Conservation (phyloP, 768 basidiomycete species). For the Fistulinella prunicolor region DNA sequence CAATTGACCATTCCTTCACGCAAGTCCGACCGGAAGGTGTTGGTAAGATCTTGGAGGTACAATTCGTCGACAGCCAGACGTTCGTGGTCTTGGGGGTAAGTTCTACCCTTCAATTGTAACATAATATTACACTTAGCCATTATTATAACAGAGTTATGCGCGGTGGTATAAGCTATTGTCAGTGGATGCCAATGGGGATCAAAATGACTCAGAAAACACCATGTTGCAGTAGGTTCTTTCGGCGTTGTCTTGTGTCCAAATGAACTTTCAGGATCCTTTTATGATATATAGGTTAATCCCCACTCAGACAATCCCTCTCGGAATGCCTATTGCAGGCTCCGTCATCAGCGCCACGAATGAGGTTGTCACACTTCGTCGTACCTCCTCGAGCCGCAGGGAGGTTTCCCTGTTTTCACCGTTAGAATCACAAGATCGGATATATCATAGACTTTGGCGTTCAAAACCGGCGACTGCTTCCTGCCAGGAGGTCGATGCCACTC, state of each 20-base stretch:
- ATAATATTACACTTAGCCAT: constrained; percentile 4
- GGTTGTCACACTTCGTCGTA: constrained; percentile 18
- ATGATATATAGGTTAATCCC: constrained; percentile 11
- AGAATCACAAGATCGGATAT: constrained; percentile 6
- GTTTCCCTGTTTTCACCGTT: constrained; percentile 11
- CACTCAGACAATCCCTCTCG: constrained; percentile 11
- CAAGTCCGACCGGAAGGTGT: constrained; percentile 18
- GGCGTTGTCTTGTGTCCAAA: neutral
- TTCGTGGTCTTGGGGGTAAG: constrained; percentile 28
- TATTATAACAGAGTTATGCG: constrained; percentile 8
- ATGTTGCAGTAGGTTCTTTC: constrained; percentile 20
- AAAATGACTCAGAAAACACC: constrained; percentile 4
- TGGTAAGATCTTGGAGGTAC: constrained; percentile 21
- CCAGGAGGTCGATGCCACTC: constrained; percentile 5
- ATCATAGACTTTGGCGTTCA: constrained; percentile 23
- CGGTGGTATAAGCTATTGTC: constrained; percentile 24
- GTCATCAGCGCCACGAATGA: constrained; percentile 12
- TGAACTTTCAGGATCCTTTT: constrained; percentile 5
- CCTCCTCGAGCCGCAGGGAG: constrained; percentile 19
- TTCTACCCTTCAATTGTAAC: neutral
- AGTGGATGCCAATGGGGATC: constrained; percentile 9
- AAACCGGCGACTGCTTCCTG: neutral
- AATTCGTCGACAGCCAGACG: constrained; percentile 20
- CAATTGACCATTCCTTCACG: constrained; percentile 1
- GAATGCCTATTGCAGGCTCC: neutral